phyloP scores from a whole-genome alignment of 352 stramenopile species.

The Phytophthora litchii region DNA sequence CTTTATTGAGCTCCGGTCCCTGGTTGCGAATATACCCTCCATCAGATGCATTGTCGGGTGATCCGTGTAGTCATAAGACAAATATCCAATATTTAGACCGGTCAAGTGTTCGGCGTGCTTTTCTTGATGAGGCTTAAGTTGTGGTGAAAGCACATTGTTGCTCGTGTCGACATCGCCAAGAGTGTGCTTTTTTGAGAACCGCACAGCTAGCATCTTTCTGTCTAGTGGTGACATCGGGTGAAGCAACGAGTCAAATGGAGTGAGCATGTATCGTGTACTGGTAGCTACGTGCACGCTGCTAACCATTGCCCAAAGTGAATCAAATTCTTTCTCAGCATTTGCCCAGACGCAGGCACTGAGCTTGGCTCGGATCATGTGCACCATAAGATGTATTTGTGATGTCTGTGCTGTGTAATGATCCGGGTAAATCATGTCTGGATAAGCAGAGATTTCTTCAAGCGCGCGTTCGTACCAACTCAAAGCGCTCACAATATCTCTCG shows the following conservation, averaged over 20 bases:
- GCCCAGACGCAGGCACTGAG: slow-evolving; percentile 60
- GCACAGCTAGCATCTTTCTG: slow-evolving; percentile 48
- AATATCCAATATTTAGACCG: slow-evolving; percentile 68
- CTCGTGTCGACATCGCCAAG: neutral
- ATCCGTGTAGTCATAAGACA: slow-evolving; percentile 84
- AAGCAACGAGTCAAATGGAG: slow-evolving; percentile 81
- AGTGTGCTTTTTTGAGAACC: slow-evolving; percentile 35
- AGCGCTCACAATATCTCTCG: slow-evolving; percentile 38
- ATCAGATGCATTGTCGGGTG: slow-evolving; percentile 83
- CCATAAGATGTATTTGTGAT: slow-evolving; percentile 28
- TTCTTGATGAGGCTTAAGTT: neutral
- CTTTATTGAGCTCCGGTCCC: slow-evolving; percentile 32
- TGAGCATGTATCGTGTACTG: slow-evolving; percentile 35
- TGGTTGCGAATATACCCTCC: slow-evolving; percentile 68
- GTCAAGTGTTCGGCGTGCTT: slow-evolving; percentile 1
- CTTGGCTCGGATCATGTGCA: slow-evolving; percentile 48
- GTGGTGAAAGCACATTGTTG: neutral
- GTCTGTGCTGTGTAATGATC: slow-evolving; percentile 16
- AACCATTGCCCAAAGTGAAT: slow-evolving; percentile 43
- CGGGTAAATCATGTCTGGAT: slow-evolving; percentile 10
- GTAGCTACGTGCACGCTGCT: slow-evolving; percentile 25
- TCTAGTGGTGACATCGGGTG: slow-evolving; percentile 35
- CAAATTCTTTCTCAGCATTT: slow-evolving; percentile 37
- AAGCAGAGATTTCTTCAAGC: slow-evolving; percentile 11
- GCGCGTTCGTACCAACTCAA: slow-evolving; percentile 39